phyloP scores from a whole-genome alignment of 441 rosid species.

The Jatropha multifida region DNA sequence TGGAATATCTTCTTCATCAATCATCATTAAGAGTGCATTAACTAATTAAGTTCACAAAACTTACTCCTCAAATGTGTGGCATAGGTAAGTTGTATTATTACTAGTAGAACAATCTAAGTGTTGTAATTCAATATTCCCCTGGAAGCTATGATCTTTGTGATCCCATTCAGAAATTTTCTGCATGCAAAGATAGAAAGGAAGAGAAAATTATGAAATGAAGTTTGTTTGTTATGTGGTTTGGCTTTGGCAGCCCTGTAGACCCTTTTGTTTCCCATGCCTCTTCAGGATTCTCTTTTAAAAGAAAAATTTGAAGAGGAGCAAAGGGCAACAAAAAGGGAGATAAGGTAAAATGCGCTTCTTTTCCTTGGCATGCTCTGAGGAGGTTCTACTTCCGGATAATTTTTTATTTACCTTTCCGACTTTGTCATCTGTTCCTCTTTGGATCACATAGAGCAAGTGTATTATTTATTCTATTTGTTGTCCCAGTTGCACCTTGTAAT shows the following conservation, averaged over 20 bases:
- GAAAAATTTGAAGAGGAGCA: conserved; percentile 27
- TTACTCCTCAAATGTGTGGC: background rate
- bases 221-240: no score
- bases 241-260: background rate
- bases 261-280: background rate
- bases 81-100: no score
- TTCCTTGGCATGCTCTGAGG: background rate
- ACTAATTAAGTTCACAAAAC: background rate
- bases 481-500: no score
- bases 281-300: conserved; percentile 27
- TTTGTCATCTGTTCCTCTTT: no score
- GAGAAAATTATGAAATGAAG: no score
- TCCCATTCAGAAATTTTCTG: no score
- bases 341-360: background rate
- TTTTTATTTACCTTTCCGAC: no score
- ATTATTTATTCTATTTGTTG: no score
- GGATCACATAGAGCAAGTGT: no score
- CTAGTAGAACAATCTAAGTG: background rate
- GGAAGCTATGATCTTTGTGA: background rate
- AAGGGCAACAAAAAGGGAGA: background rate
- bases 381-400: no score
- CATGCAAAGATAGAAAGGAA: background rate
- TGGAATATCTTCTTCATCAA: background rate
- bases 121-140: background rate
- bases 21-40: background rate